Evolutionary conservation across 2,329 filamentous ascomycete genomes (phyloP), one percentile per base, ranked within the genome.

Genomic region (Neonectria faginata): DNA sequence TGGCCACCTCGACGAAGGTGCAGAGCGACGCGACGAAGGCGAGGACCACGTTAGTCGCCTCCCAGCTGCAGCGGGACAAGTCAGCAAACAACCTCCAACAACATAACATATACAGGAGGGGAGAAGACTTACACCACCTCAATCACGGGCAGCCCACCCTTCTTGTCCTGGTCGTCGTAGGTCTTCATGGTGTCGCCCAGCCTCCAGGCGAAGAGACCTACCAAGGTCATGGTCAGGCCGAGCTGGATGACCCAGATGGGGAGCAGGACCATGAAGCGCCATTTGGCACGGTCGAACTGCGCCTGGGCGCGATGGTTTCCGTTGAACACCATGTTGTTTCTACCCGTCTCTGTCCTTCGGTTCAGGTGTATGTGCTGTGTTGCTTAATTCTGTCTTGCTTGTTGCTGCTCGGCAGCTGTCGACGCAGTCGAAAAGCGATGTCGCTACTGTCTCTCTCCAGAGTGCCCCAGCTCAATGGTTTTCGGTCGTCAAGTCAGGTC

Each of bases 191-290:
- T 85, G 50, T 81, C 78, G 29, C 82, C 83, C 8, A 89, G 78
- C 12, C 85, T 81, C 75, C 83, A 86, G 29, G 84, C 79, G 67
- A 88, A 88, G 8, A 88, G 74, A 14, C 82, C 85, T 72, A 86
- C 80, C 62, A 86, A 75, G 42, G 79, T 72, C 54, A 84, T 70
- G 47, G 85, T 74, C 18, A 87, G 74, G 3, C 75, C 69, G 4
- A 85, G 73, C 73, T 88, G 85, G 5, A 83, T 67, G 8, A 76
- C 70, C 86, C 86, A 89, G 47, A 80, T 78, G 7, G 85, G 85
- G 1, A 84, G 65, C 27, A 89, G 75, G 4, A 88, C 57, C 50
- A 70, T 70, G 60, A 81, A 77, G 57, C 80, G 80, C 86, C 86
- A 88, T 73, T 79, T 78, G 16, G 86, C 82, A 31, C 84, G 81